Evolutionary conservation across 129 eudicot species (phyloP).

Genomic region (Lactuca saligna): DNA sequence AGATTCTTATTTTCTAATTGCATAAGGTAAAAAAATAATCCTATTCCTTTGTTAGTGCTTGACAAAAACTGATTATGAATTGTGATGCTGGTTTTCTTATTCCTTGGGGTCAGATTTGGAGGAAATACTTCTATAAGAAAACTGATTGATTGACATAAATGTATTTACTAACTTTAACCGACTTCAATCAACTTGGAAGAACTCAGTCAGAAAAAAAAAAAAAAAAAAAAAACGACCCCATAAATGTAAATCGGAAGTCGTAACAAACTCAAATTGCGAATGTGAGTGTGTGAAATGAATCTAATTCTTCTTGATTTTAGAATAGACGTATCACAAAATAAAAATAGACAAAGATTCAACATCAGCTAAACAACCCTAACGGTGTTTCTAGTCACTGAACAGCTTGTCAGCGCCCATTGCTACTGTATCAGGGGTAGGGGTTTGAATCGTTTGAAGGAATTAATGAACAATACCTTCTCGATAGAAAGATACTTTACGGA

Average conservation of each 20-base stretch:
- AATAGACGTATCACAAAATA: constrained; percentile 5
- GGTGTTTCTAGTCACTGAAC: constrained; percentile 13
- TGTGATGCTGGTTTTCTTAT: not conserved
- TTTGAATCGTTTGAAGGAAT: constrained; percentile 2
- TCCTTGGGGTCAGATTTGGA: not conserved
- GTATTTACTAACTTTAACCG: not conserved
- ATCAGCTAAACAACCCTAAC: constrained; percentile 19
- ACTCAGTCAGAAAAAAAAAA: not conserved
- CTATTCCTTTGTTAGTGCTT: not conserved
- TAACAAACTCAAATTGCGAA: not conserved
- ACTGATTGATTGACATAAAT: not conserved
- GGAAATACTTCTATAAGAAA: not conserved
- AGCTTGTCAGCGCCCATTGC: not conserved
- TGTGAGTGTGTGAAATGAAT: not conserved
- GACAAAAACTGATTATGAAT: not conserved
- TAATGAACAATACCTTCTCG: not conserved
- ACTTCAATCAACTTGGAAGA: not conserved
- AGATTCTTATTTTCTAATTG: not conserved
- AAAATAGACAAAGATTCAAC: constrained; percentile 4
- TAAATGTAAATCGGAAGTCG: not conserved
- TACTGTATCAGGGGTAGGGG: constrained; percentile 18
- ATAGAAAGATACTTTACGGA: not conserved
- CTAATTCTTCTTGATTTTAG: not conserved
- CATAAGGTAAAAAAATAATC: not conserved
- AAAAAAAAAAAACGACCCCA: not conserved